Evolutionary conservation across 1,284 basidiomycete genomes (phyloP), one percentile per base, ranked within the genome.

Genomic region (Vanrija humicola): DNA sequence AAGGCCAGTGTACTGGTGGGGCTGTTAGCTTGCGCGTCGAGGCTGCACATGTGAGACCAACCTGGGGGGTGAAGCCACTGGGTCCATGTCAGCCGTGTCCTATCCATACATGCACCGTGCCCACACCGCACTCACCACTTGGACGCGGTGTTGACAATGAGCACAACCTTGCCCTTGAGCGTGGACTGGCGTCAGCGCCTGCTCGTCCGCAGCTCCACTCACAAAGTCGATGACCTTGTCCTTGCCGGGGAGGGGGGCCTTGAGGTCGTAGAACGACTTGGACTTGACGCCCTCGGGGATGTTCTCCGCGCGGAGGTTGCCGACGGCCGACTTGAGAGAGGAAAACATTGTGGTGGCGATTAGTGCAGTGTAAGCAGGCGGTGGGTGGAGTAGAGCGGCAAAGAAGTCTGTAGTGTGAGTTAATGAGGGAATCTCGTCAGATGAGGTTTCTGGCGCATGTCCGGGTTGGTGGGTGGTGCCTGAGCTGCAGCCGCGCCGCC

Each of bases 91-190:
- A 64, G 54, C 45, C 21, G 21, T 23, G 21, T 23, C 21, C 21
- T 23, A 23, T 23, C 21, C 21, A 23, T 23, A 23, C 2, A 21
- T 15, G 28, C 44, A 12, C 12, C 14, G 25, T 51, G 61, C 5
- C 14, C 38, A 46, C 38, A 46, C 9, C 19, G 25, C 19, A 67
- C 76, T 54, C 47, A 72, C 74, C 76, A 78, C 65, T 80, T 79
- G 56, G 77, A 78, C 3, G 82, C 82, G 3, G 79, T 80, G 72
- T 82, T 82, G 63, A 81, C 77, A 61, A 82, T 76, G 44, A 83
- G 67, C 23, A 80, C 79, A 50, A 78, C 77, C 64, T 83, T 81
- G 65, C 79, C 81, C 61, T 79, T 78, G 62, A 79, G 57, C 3
- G 62, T 59, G 18, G 65, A 50, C 68, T 72, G 46, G 42, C 8